phyloP scores from a whole-genome alignment of 148 eudicot species.

The Polygonum maritimum region DNA sequence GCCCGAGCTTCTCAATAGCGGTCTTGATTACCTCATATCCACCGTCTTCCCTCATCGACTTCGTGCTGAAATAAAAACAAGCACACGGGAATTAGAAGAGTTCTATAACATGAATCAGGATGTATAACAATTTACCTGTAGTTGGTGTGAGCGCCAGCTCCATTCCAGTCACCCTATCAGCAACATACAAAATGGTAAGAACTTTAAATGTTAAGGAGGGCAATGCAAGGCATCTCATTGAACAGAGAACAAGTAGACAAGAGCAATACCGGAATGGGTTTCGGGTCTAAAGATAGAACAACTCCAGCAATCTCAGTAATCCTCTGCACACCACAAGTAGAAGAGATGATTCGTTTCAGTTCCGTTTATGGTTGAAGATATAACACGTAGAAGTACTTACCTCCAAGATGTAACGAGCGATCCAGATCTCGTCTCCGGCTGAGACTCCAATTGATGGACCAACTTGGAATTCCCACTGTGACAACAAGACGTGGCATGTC shows the following conservation, averaged over 20 bases:
- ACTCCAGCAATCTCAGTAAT: constrained; percentile 47
- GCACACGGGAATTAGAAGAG: neutral
- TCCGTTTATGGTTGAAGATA: neutral
- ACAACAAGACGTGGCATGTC: neutral
- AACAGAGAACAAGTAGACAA: neutral
- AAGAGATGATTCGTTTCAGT: neutral
- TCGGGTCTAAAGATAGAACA: constrained; percentile 41
- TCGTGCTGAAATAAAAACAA: constrained; percentile 18
- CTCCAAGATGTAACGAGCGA: constrained; percentile 46
- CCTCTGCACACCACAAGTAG: constrained; percentile 22
- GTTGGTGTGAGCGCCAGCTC: constrained; percentile 69
- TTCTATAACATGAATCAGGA: neutral
- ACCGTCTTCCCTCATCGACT: constrained; percentile 36
- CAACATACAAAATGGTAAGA: neutral
- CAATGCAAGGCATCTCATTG: neutral
- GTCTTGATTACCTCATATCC: constrained; percentile 37
- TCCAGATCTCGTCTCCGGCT: constrained; percentile 50
- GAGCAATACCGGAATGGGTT: constrained; percentile 28
- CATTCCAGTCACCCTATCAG: constrained; percentile 60
- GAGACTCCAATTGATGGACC: constrained; percentile 45
- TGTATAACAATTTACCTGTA: constrained; percentile 36
- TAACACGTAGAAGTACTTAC: constrained; percentile 16
- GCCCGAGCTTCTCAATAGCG: constrained; percentile 41
- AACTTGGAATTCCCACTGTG: constrained; percentile 52
- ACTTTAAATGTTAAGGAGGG: neutral